A percentile compares a stretch with the other conserved stretches of the same genome.
phyloP scores from a whole-genome alignment of 306 rosid species.

The Prunus mume region DNA sequence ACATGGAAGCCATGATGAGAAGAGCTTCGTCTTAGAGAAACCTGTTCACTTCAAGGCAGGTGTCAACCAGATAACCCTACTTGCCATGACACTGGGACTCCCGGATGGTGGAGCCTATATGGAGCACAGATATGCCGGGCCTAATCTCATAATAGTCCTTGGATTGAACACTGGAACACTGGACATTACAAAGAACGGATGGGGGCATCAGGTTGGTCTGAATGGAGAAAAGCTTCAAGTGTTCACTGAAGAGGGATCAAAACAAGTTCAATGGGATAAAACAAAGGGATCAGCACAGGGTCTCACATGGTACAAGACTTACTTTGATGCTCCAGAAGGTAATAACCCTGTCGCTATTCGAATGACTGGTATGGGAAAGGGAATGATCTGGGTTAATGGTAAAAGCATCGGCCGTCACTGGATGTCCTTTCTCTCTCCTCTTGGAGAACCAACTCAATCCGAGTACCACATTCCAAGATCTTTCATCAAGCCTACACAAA shows the following conservation, averaged over 20 bases:
- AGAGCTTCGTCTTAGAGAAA: constrained; percentile 6
- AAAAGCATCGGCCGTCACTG: constrained; percentile 11
- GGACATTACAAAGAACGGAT: constrained; percentile 3
- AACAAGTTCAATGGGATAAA: constrained; percentile 5
- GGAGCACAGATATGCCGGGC: constrained; percentile 20
- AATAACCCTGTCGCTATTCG: constrained; percentile 9
- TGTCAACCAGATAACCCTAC: background rate
- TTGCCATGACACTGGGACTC: constrained; percentile 9
- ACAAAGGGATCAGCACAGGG: background rate
- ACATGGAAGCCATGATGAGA: constrained; percentile 16
- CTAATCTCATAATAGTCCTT: background rate
- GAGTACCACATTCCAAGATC: constrained; percentile 20
- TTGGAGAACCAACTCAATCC: constrained; percentile 10
- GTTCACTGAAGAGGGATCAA: constrained; percentile 3
- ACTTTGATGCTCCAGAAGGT: constrained; percentile 19
- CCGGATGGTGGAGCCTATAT: constrained; percentile 17
- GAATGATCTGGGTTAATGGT: constrained; percentile 22
- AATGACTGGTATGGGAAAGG: constrained; percentile 16
- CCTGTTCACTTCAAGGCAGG: background rate
- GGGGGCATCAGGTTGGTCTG: constrained; percentile 21
- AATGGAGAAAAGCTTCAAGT: constrained; percentile 8
- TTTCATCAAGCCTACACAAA: constrained; percentile 18
- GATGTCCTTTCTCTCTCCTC: constrained; percentile 19
- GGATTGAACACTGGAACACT: constrained; percentile 14
- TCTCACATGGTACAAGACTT: constrained; percentile 17